Evolutionary conservation across 2,329 filamentous ascomycete genomes (phyloP).

Genomic region (Nemania diffusa): DNA sequence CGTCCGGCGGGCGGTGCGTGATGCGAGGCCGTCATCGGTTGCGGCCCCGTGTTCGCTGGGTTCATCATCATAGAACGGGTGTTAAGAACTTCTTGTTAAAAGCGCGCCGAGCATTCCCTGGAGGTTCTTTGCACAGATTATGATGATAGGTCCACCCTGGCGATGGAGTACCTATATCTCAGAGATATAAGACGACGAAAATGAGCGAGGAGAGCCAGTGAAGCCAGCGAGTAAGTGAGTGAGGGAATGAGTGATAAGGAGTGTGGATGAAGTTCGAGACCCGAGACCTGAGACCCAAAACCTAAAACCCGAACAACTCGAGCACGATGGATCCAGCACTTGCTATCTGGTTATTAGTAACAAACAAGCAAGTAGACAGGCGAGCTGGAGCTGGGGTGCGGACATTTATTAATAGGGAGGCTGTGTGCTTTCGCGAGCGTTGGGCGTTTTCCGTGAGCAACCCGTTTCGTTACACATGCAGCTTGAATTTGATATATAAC

Average conservation of each 20-base stretch:
- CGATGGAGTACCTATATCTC: conserved; percentile 20
- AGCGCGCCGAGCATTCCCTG: conserved; percentile 2
- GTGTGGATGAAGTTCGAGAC: conserved; percentile 11
- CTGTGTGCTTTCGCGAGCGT: conserved; percentile 18
- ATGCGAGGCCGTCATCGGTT: conserved; percentile 24
- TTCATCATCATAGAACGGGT: conserved; percentile 23
- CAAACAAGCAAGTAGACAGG: conserved; percentile 10
- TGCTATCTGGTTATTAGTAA: conserved; percentile 21
- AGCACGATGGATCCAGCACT: conserved; percentile 8
- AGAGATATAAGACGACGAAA: conserved; percentile 10
- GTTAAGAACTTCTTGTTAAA: conserved; percentile 5
- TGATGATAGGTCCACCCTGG: conserved; percentile 9
- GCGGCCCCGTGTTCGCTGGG: conserved; percentile 14
- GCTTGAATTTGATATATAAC: conserved; percentile 33
- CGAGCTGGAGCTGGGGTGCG: conserved; percentile 26
- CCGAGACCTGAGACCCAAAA: too few species aligned
- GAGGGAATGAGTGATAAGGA: conserved; percentile 8
- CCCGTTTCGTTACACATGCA: conserved; percentile 28
- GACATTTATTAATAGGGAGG: conserved; percentile 36
- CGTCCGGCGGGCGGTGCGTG: conserved; percentile 31
- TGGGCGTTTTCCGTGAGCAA: conserved; percentile 29
- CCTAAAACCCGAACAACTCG: background rate
- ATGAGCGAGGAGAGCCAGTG: conserved; percentile 15
- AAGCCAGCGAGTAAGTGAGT: background rate
- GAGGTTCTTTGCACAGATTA: background rate